phyloP scores from a whole-genome alignment of 2,329 filamentous ascomycete genomes.

The Dendrostoma leiphaemia region DNA sequence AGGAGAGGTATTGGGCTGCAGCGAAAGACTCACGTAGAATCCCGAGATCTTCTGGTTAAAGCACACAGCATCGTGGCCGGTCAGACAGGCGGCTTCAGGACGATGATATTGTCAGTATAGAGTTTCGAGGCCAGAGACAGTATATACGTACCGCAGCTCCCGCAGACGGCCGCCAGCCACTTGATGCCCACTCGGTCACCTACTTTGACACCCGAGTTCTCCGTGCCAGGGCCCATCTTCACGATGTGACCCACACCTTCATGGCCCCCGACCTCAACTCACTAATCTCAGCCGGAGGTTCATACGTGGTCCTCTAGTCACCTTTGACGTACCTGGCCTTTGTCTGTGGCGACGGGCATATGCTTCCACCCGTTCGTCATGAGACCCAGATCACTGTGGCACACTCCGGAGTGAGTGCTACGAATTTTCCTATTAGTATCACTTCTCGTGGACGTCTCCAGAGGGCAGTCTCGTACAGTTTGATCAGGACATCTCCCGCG shows the following conservation, averaged over 20 bases:
- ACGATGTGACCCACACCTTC: constrained; percentile 67
- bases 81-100: constrained; percentile 3
- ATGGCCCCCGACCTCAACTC: constrained; percentile 55
- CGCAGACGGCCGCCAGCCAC: constrained; percentile 60
- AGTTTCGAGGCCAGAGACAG: too few species aligned
- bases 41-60: constrained; percentile 61
- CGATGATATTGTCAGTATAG: too few species aligned
- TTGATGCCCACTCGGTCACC: constrained; percentile 71
- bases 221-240: constrained; percentile 61
- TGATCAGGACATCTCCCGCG: constrained; percentile 16
- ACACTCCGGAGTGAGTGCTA: constrained; percentile 23
- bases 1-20: too few species aligned
- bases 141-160: constrained; percentile 35
- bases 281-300: not conserved
- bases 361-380: constrained; percentile 17
- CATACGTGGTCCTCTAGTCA: not conserved
- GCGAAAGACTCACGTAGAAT: constrained; percentile 46
- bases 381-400: constrained; percentile 19
- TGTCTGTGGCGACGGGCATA: constrained; percentile 18
- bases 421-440: too few species aligned
- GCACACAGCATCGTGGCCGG: constrained; percentile 56
- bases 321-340: constrained; percentile 15
- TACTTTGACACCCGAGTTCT: constrained; percentile 55
- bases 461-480: too few species aligned
- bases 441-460: too few species aligned